Base-by-base conservation (phyloP, 148 eudicot species). In the Persicaria maculosa region DNA sequence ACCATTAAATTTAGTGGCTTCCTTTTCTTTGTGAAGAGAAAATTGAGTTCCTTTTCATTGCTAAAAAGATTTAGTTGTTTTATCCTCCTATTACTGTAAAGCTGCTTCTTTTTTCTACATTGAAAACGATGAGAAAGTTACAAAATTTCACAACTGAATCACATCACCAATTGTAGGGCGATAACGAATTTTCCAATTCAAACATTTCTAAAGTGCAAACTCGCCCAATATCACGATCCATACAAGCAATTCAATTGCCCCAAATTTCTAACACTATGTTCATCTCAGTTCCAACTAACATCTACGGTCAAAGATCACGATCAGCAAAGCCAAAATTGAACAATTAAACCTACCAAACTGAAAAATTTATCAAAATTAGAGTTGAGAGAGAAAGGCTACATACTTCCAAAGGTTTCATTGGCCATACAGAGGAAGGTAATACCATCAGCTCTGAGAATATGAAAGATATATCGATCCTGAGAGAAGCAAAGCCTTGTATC, bases 401-500 rank as follows among this genome's bases (percentile, higher is more conserved):
- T 75, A 94, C 97, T 84, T 86, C 98, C 98, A 58, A 94, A 94
- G 73, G 98, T 85, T 50, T 94, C 98, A 44, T 94, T 91, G 64
- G 98, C 98, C 97, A 94, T 91, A 85, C 98, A 94, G 44, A 94
- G 88, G 75, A 91, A 94, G 67, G 84, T 77, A 71, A 94, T 80
- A 3, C 86, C 88, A 74, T 94, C 97, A 20, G 96, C 85, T 79
- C 82, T 81, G 50, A 90, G 90, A 45, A 94, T 91, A 75, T 91
- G 98, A 72, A 94, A 94, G 22, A 94, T 91, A 78, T 85, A 94
- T 0, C 97, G 93, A 83, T 94, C 98, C 75, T 94, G 97, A 7
- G 98, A 91, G 83, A 89, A 91, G 54, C 97, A 94, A 53, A 94
- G 85, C 80, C 97, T 77, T 3, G 97, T 78, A 68, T 91, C 96